Conservation (phyloP, 768 basidiomycete genomes). For the Psilocybe subaeruginosa region DNA sequence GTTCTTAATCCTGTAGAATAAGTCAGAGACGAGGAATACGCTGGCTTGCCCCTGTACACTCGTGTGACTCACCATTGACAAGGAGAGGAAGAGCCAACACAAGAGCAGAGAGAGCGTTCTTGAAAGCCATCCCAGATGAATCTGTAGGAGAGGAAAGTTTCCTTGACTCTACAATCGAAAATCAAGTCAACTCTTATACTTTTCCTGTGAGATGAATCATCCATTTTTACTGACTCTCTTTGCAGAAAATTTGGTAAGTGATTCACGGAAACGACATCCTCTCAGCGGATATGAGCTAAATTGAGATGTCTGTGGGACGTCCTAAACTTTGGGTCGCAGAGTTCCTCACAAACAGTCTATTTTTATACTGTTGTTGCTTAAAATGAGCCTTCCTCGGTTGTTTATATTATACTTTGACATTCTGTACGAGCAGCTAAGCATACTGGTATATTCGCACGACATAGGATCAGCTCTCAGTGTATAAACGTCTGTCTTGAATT, state of each 20-base stretch:
- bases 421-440: too few species aligned
- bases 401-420: neutral
- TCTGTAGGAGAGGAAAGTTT: neutral
- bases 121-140: neutral
- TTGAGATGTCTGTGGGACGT: neutral
- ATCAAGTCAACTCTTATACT: slow-evolving; percentile 5
- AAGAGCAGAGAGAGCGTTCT: slow-evolving; percentile 6
- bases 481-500: too few species aligned
- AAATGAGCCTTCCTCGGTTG: neutral
- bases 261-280: neutral
- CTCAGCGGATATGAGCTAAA: neutral
- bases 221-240: neutral
- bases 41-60: too few species aligned
- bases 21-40: neutral
- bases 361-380: neutral
- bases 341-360: too few species aligned
- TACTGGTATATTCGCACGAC: too few species aligned
- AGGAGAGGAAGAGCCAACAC: slow-evolving; percentile 10
- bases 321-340: neutral
- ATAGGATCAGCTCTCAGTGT: too few species aligned
- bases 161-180: neutral
- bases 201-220: slow-evolving; percentile 7
- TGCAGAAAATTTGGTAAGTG: neutral
- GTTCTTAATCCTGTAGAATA: neutral
- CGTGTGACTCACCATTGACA: neutral